Evolutionary conservation across 768 basidiomycete genomes (phyloP), one percentile per base, ranked within the genome.

Genomic region (Lentinula sp.): DNA sequence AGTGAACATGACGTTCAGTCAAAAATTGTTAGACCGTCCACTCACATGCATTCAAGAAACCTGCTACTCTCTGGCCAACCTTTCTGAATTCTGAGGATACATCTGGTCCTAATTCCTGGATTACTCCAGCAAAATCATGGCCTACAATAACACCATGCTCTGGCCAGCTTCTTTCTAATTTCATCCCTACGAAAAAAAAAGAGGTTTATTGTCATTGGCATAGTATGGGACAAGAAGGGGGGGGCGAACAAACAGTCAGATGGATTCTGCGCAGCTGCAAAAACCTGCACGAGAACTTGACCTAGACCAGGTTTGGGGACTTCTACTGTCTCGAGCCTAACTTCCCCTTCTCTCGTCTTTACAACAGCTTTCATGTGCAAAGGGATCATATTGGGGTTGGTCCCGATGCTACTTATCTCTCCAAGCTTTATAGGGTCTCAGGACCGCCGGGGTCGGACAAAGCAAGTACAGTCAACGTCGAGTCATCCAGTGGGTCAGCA

Each of bases 211-310:
- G 8, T 13, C 9, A 57, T 2, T 21, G 18, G 10, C 3, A 35
- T 18, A 48, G 21, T n/a, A 48, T 50, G n/a, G 18, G 7, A 32
- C 4, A 5, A 28, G 28, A 28, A 28, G 28, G 28, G 28, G 23
- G 28, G 18, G 4, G 23, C 23, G 18, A 55, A 57, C 63, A 6
- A n/a, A 61, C 63, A 64, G 21, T 64, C 63, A 15, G 61, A 46
- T n/a, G 61, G 61, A 35, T 65, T 65, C 54, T 65, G 62, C 21
- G 64, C 64, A 2, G 64, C 64, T 13, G 61, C 61, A 16, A 34
- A 49, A 21, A 65, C 59, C 37, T 62, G 62, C 43, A 65, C 61
- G 23, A 62, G 62, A 3, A 63, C 59, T 45, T 65, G 58, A 7
- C 61, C 55, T 13, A 42, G 55, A 8, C 58, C 59, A 32, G 62